Evolutionary conservation across 768 basidiomycete species (phyloP), one percentile per base, ranked within the genome.

Genomic region (Kwoniella sp.): DNA sequence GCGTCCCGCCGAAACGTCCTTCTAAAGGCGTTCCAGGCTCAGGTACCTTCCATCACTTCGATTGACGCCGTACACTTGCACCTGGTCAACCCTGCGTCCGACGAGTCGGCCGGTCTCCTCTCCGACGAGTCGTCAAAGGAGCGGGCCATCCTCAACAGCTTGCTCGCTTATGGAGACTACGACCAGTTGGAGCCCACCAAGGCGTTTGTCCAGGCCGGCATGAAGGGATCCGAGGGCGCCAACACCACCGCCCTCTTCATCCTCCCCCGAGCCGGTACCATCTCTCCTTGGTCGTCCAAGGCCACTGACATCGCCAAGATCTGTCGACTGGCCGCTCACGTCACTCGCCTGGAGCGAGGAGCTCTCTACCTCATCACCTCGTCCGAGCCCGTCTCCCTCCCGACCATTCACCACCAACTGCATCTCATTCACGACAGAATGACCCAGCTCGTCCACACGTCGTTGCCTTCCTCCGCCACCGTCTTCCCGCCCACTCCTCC

Each of bases 201-300:
- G 53, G 20, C 54, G 1, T 74, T 64, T 46, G 20, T 70, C n/a
- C 47, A 40, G 6, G 19, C 44, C 38, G 71, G 66, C 2, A n/a
- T 81, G 56, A 67, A 77, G n/a, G 63, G 77, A 44, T 65, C 68
- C 15, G 68, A 69, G 9, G 59, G 55, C 12, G 47, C 63, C 57
- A 36, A 27, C 26, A 40, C 34, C 22, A 49, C 46, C 23, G 76
- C 84, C 10, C 75, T 83, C 34, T 93, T 83, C 70, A 83, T 95
- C 33, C 76, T 87, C 5, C 92, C 92, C 10, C 78, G 92, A 52
- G 80, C 83, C 7, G 92, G 93, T 3, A 91, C 92, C 3, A 86
- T 98, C 65, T 96, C 93, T 3, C 92, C 95, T 2, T 99, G 95
- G 95, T 96, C 93, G 5, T 93, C 88, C 75, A 99, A 99, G 76